A percentile compares a stretch with the other conserved stretches of the same genome.
Evolutionary conservation across 495 filamentous ascomycete species (phyloP).

Genomic region (Aspergillus sclerotioniger): DNA sequence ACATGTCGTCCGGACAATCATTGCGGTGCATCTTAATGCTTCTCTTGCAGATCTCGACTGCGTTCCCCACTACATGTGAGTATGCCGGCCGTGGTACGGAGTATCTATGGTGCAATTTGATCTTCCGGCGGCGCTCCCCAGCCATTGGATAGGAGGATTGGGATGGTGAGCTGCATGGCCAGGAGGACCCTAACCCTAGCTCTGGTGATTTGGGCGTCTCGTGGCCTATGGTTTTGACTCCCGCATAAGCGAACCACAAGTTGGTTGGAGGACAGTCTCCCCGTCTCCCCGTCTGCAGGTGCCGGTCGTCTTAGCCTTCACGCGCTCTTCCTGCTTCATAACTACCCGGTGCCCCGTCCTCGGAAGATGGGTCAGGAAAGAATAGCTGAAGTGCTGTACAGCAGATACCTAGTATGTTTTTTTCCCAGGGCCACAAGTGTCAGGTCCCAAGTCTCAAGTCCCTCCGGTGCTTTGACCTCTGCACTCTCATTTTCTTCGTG

Average conservation of each 20-base stretch:
- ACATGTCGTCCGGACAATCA: slow-evolving; percentile 14
- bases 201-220: slow-evolving; percentile 13
- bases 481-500: not conserved
- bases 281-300: slow-evolving; percentile 4
- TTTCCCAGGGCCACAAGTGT: no score
- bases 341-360: slow-evolving; percentile 1
- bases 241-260: slow-evolving; percentile 2
- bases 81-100: not conserved
- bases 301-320: not conserved
- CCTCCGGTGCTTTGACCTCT: not conserved
- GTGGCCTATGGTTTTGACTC: slow-evolving; percentile 15
- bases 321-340: slow-evolving; percentile 8
- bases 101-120: slow-evolving; percentile 8
- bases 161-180: slow-evolving; percentile 12
- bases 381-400: not conserved
- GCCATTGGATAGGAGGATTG: not conserved
- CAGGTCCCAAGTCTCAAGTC: not conserved
- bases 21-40: slow-evolving; percentile 2
- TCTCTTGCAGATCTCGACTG: slow-evolving; percentile 17
- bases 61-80: not conserved
- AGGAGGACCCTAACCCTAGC: slow-evolving; percentile 10
- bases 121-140: slow-evolving; percentile 6
- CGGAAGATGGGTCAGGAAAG: not conserved
- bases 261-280: slow-evolving; percentile 10
- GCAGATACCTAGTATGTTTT: not conserved